Conservation (phyloP, 352 stramenopile species). For the Pilasporangium apinafurcum region DNA sequence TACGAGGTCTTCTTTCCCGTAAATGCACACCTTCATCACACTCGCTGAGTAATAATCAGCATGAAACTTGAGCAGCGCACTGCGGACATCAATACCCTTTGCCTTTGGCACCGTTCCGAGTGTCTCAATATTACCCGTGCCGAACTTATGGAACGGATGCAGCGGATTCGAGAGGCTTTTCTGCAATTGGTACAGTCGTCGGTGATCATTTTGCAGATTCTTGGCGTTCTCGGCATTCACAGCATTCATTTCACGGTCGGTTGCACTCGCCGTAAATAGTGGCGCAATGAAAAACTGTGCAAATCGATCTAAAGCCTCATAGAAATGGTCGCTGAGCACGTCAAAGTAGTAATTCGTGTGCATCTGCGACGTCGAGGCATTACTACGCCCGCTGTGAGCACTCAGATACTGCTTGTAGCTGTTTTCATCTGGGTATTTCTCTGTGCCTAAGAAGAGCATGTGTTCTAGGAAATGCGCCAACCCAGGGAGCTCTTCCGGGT, state of each 20-base stretch:
- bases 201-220: constrained; percentile 92
- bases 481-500: constrained; percentile 81
- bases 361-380: constrained; percentile 95
- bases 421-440: constrained; percentile 95
- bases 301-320: constrained; percentile 93
- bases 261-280: constrained; percentile 87
- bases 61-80: constrained; percentile 82
- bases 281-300: constrained; percentile 98
- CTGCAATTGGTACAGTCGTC: constrained; percentile 77
- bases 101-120: constrained; percentile 35
- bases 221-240: constrained; percentile 97
- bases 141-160: constrained; percentile 89
- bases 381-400: constrained; percentile 90
- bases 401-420: constrained; percentile 92
- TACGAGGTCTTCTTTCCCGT: constrained; percentile 84
- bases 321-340: constrained; percentile 70
- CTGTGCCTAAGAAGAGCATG: constrained; percentile 97
- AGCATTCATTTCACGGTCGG: constrained; percentile 93
- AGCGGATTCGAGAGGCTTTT: constrained; percentile 60
- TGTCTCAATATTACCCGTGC: constrained; percentile 85
- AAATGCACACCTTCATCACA: constrained; percentile 88
- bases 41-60: constrained; percentile 87
- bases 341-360: constrained; percentile 98
- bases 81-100: constrained; percentile 51
- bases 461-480: constrained; percentile 94